Base-by-base conservation (phyloP, 768 basidiomycete genomes). In the Mycena metata region DNA sequence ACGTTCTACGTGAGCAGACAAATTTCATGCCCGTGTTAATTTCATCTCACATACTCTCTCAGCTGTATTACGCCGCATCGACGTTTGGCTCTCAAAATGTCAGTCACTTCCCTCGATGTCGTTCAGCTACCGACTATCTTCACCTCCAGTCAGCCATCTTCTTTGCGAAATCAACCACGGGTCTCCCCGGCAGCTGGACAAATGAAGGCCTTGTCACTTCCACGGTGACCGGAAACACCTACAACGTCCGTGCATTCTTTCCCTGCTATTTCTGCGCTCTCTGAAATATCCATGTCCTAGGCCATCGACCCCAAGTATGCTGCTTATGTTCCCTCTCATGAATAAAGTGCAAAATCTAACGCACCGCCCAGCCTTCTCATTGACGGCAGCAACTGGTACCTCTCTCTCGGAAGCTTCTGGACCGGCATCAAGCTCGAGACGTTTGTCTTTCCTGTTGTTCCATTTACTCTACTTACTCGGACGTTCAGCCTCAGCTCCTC, bases 391-490 rank as follows among this genome's bases (percentile, higher is more conserved):
- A 81, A 79, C 60, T 88, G 86, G 87, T 80, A 78, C 63, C 80
- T 89, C 16, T 82, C 84, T 21, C 77, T 88, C 9, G 88, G 88
- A 21, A 86, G 85, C 64, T 88, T 83, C 79, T 88, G 87, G 86
- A 84, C 82, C 10, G 87, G 87, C 13, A 88, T 88, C 72, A 85
- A 87, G 66, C 73, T 79, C 60, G 73, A 79, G 68, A 73, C 61
- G 79, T 79, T 16, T 41, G 75, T 73, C 41, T 16, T 36, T 16
- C 19, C 42, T 17, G 12, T n/a, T 59, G 16, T 60, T 21, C 41
- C 41, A 59, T 33, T 1, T 23, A 2, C 6, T 21, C 16, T 12
- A 30, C 6, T 30, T 30, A 30, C 30, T 30, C 24, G 4, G 13
- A 19, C 11, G 10, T 23, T 8, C 58, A 82, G 79, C 2, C 67